phyloP scores from a whole-genome alignment of 345 rosid genomes.

The Salix udensis region DNA sequence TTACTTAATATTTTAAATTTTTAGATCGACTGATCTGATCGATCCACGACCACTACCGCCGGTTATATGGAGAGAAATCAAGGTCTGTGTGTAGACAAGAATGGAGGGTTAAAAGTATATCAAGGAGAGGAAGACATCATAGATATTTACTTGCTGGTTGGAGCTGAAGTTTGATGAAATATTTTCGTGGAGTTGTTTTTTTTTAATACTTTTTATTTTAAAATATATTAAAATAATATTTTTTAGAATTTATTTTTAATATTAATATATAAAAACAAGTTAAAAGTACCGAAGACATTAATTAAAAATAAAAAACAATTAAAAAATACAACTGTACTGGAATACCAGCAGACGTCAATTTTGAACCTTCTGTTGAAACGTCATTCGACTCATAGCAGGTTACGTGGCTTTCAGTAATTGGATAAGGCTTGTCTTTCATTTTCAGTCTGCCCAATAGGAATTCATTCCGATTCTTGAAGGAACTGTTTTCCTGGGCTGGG shows the following conservation, averaged over 20 bases:
- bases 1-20: no score
- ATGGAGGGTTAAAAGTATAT: not conserved
- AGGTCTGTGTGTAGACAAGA: not conserved
- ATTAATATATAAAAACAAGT: no score
- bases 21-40: conserved; percentile 6
- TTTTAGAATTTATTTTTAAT: not conserved
- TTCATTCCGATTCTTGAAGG: not conserved
- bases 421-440: not conserved
- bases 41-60: not conserved
- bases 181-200: no score
- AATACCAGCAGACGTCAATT: not conserved
- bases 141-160: not conserved
- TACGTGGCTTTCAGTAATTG: conserved; percentile 32
- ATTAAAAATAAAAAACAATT: no score
- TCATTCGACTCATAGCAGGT: not conserved
- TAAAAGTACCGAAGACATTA: no score
- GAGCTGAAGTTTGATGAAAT: not conserved
- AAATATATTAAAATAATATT: no score
- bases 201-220: no score
- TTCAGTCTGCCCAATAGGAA: no score
- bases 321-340: no score
- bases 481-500: not conserved
- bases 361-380: conserved; percentile 17
- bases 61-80: not conserved
- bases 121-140: not conserved